A percentile compares a stretch with the other conserved stretches of the same genome.
Conservation (phyloP, 2,329 filamentous ascomycete genomes). For the Aspergillus sp. region DNA sequence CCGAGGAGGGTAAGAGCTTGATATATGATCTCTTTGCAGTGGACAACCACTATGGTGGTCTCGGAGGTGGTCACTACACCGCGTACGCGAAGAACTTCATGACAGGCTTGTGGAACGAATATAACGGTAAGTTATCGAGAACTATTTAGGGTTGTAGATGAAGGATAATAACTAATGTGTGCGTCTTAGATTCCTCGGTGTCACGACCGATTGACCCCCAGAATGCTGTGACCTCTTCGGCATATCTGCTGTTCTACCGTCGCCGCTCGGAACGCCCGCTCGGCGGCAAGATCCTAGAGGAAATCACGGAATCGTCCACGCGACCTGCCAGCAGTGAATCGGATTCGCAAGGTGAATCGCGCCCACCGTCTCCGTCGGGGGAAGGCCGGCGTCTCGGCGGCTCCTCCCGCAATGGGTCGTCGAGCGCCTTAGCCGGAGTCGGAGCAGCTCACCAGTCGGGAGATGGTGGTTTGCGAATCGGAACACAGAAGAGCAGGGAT, state of each 20-base stretch:
- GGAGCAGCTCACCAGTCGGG: slow-evolving; percentile 69
- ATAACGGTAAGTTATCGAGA: slow-evolving; percentile 69
- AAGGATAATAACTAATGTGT: slow-evolving; percentile 41
- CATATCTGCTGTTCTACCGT: slow-evolving; percentile 95
- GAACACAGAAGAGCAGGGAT: slow-evolving; percentile 34
- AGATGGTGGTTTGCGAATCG: slow-evolving; percentile 59
- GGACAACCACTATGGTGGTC: slow-evolving; percentile 90
- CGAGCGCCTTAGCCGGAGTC: slow-evolving; percentile 79
- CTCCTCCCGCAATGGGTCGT: slow-evolving; percentile 87
- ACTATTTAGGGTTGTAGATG: background rate
- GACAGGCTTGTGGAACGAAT: slow-evolving; percentile 89
- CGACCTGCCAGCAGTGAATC: slow-evolving; percentile 49
- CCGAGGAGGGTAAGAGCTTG: slow-evolving; percentile 76
- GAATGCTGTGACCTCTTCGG: slow-evolving; percentile 69
- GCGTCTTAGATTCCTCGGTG: slow-evolving; percentile 68
- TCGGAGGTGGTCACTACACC: slow-evolving; percentile 95
- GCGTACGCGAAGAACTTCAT: slow-evolving; percentile 91
- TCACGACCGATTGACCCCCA: slow-evolving; percentile 60
- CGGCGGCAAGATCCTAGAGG: slow-evolving; percentile 72
- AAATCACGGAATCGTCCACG: slow-evolving; percentile 66
- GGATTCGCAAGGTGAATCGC: slow-evolving; percentile 43
- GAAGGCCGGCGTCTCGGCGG: slow-evolving; percentile 84
- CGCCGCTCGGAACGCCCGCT: slow-evolving; percentile 75
- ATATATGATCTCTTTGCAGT: slow-evolving; percentile 93
- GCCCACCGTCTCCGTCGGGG: slow-evolving; percentile 61